A percentile compares a stretch with the other conserved stretches of the same genome.
These are phyloP conservation scores for Medicago ruthenica DNA, from an alignment of 306 rosid genomes.

Conservation along the genomic window DNA sequence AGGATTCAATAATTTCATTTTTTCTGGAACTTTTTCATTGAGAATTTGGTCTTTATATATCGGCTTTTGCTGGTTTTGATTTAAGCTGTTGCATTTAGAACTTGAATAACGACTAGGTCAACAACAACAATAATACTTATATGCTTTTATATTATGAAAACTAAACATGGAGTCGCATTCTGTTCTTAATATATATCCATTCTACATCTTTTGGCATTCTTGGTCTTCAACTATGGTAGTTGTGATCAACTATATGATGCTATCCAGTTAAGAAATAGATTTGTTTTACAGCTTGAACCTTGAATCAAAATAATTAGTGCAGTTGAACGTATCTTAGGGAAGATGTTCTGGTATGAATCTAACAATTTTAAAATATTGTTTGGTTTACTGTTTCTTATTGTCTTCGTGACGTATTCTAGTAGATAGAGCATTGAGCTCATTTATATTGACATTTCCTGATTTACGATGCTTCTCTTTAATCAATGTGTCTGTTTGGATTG, in stretches of 20 bases:
- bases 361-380: too few species aligned
- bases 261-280: constrained; percentile 13
- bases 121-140: not conserved
- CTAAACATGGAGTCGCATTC: not conserved
- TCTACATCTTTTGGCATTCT: not conserved
- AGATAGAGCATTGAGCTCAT: too few species aligned
- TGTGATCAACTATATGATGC: not conserved
- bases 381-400: too few species aligned
- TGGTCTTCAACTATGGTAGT: not conserved
- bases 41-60: not conserved
- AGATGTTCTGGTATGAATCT: too few species aligned
- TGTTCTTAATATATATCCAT: not conserved
- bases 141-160: not conserved
- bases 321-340: too few species aligned
- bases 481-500: not conserved
- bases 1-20: not conserved
- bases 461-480: not conserved
- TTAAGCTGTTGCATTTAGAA: not conserved
- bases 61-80: not conserved
- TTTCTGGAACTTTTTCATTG: not conserved
- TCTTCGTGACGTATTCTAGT: too few species aligned
- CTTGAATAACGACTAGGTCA: not conserved
- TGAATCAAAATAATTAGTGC: too few species aligned
- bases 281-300: not conserved
- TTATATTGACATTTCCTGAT: not conserved